These are phyloP conservation scores for Phytophthora syringae DNA, from an alignment of 352 stramenopile genomes.

Conservation along the genomic window DNA sequence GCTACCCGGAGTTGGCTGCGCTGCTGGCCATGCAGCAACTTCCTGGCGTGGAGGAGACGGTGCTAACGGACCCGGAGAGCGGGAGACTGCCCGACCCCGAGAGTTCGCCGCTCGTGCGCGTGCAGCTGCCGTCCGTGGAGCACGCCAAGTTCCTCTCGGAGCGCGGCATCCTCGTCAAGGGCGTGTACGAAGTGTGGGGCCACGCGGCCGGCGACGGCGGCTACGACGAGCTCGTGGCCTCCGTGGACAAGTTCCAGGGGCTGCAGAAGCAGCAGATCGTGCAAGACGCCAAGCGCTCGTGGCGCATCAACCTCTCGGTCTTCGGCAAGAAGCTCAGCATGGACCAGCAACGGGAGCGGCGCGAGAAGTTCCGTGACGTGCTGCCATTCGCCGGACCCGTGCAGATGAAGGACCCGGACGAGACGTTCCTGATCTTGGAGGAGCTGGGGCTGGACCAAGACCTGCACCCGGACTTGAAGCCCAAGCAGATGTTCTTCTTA, in stretches of 20 bases:
- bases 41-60: conserved; percentile 35
- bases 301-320: conserved; percentile 79
- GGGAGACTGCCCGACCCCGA: conserved; percentile 50
- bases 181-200: conserved; percentile 84
- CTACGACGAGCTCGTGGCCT: conserved; percentile 61
- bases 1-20: conserved; percentile 82
- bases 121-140: conserved; percentile 60
- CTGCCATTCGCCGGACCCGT: conserved; percentile 77
- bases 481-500: conserved; percentile 78
- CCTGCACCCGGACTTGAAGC: conserved; percentile 35
- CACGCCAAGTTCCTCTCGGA: conserved; percentile 82
- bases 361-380: conserved; percentile 56
- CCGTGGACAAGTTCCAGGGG: conserved; percentile 43
- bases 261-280: conserved; percentile 57
- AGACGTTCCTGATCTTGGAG: conserved; percentile 82
- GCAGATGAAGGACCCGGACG: conserved; percentile 65
- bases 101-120: conserved; percentile 65
- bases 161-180: conserved; percentile 84
- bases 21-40: conserved; percentile 72
- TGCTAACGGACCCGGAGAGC: conserved; percentile 35
- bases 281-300: conserved; percentile 52
- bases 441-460: conserved; percentile 72
- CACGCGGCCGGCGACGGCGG: conserved; percentile 29
- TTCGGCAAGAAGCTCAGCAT: conserved; percentile 87
- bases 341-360: conserved; percentile 59